A percentile compares a stretch with the other conserved stretches of the same genome.
Evolutionary conservation across 2,329 filamentous ascomycete species (phyloP).

Genomic region (Grosmannia serpens): DNA sequence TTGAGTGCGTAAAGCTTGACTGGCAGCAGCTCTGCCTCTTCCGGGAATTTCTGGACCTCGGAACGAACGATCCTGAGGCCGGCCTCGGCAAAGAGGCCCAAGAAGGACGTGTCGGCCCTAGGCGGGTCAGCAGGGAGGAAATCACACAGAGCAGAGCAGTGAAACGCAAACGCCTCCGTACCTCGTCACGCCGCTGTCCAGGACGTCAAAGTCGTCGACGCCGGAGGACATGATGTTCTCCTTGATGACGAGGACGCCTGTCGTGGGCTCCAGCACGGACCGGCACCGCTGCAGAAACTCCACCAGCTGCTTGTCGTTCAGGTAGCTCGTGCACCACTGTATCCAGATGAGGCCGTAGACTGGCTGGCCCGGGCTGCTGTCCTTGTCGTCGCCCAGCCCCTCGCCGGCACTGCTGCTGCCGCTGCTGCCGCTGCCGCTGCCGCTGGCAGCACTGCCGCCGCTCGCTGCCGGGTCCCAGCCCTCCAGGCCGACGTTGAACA

Average conservation of each 20-base stretch:
- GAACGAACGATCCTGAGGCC: slow-evolving; percentile 56
- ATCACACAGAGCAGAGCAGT: neutral
- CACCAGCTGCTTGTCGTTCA: slow-evolving; percentile 63
- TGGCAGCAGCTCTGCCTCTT: slow-evolving; percentile 47
- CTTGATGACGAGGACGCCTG: slow-evolving; percentile 58
- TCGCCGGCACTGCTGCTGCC: neutral
- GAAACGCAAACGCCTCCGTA: slow-evolving; percentile 15
- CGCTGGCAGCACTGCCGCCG: slow-evolving; percentile 5
- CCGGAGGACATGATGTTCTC: slow-evolving; percentile 58
- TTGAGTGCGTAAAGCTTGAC: slow-evolving; percentile 70
- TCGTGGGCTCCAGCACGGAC: slow-evolving; percentile 21
- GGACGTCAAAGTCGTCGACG: slow-evolving; percentile 60
- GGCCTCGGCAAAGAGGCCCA: slow-evolving; percentile 54
- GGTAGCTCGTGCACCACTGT: slow-evolving; percentile 81
- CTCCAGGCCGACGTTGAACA: slow-evolving; percentile 66
- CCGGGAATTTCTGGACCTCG: slow-evolving; percentile 64
- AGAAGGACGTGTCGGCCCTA: slow-evolving; percentile 62
- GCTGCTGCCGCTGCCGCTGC: neutral
- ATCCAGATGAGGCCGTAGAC: slow-evolving; percentile 75
- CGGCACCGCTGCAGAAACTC: slow-evolving; percentile 54
- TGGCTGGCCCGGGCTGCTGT: slow-evolving; percentile 18
- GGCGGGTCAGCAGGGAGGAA: neutral
- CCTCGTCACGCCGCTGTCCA: slow-evolving; percentile 68
- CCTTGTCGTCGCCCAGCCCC: neutral
- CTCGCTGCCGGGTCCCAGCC: slow-evolving; percentile 44